These are phyloP conservation scores for Cadophora sp. DNA, from an alignment of 2,329 filamentous ascomycete genomes.

Conservation along the genomic window DNA sequence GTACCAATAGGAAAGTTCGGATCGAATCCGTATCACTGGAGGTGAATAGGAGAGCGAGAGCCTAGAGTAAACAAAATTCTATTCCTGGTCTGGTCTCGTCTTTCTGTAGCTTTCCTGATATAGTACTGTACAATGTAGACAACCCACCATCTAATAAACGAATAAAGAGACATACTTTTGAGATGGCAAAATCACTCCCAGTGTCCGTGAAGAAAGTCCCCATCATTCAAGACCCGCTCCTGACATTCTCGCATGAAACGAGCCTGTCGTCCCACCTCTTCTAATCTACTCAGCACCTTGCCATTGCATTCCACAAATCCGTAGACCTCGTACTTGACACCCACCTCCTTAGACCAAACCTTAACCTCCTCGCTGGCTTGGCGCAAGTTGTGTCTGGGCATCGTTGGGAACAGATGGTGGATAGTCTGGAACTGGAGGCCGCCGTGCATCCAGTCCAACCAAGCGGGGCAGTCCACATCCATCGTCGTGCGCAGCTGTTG, in stretches of 20 bases:
- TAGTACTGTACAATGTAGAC: constrained; percentile 11
- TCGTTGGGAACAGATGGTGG: constrained; percentile 72
- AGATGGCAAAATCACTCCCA: constrained; percentile 17
- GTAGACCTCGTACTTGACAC: constrained; percentile 66
- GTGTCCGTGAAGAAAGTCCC: constrained; percentile 22
- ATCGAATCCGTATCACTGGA: not conserved
- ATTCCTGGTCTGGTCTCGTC: not conserved
- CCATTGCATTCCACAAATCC: constrained; percentile 69
- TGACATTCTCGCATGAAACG: constrained; percentile 64
- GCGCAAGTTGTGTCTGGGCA: constrained; percentile 72
- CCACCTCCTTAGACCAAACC: constrained; percentile 69
- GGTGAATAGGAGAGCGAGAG: not conserved
- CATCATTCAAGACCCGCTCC: constrained; percentile 54
- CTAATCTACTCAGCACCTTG: constrained; percentile 58
- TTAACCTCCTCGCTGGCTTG: constrained; percentile 63
- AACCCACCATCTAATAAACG: not conserved
- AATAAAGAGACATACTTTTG: not conserved
- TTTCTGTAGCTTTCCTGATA: constrained; percentile 7
- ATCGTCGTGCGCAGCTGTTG: constrained; percentile 75
- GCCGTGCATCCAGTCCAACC: constrained; percentile 76
- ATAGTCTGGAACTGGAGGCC: constrained; percentile 77
- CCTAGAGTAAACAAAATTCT: not conserved
- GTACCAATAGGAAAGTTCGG: constrained; percentile 1
- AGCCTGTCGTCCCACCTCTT: constrained; percentile 67
- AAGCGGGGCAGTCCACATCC: constrained; percentile 75